Base-by-base conservation (phyloP, 2,329 filamentous ascomycete species). In the Daldinia eschscholtzii region DNA sequence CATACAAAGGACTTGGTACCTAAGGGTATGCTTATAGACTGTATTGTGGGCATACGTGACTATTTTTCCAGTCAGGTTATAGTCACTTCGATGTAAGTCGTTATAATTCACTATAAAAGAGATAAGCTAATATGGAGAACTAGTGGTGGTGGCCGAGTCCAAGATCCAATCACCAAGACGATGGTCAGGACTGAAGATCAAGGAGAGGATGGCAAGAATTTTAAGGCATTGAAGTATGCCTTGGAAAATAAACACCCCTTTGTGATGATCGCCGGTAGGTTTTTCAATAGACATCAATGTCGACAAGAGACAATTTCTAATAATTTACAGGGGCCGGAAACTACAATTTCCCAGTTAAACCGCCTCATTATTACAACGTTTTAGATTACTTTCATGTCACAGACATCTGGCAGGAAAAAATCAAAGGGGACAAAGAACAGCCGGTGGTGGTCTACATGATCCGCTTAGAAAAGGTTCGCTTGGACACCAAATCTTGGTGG, bases 341-440 rank as follows among this genome's bases (percentile, higher is more conserved):
- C 87, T 89, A 68, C 75, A 77, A 3, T 76, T 83, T 23, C 81
- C 81, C 83, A 0, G 83, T 83, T 1, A 80, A 82, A 28, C 80
- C 90, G 6, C 85, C 86, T 0, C 83, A 90, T 64, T 80, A 84
- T 0, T 93, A 89, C 73, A 89, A 86, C 62, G 88, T 93, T 0
- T 81, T 94, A 46, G 90, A 84, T n/a, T 89, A 85, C 77, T 94
- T 92, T 76, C 87, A 89, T 56, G 81, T 92, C 12, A 91, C 90
- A 0, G 82, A 91, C 56, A 82, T 93, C 0, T 94, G 92, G 92
- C 82, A 80, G 10, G 92, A 94, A 72, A 85, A 83, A 66, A 80
- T 80, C 0, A 77, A 76, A 1, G 73, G 72, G 1, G 81, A 77
- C 5, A 79, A 77, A 0, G 82, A 84, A 0, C 41, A 64, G 1